Evolutionary conservation across 495 filamentous ascomycete genomes (phyloP).

Genomic region (Xylaria venustula): DNA sequence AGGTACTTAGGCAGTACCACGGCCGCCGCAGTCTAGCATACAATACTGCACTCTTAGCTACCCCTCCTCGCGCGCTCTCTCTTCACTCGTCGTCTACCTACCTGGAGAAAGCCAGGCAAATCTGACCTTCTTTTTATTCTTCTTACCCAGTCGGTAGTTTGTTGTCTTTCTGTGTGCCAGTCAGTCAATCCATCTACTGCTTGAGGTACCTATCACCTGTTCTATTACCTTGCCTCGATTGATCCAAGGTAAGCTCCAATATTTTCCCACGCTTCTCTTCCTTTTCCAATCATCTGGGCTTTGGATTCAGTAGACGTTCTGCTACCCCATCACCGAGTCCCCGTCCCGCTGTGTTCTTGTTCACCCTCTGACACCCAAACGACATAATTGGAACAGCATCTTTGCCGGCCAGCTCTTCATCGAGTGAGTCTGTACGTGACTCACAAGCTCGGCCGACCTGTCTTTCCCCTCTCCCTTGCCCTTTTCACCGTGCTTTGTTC

Average conservation of each 20-base stretch:
- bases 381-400: not conserved
- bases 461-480: not conserved
- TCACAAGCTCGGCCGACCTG: not conserved
- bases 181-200: not conserved
- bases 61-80: not conserved
- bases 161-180: not conserved
- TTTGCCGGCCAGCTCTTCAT: not conserved
- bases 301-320: not conserved
- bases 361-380: not conserved
- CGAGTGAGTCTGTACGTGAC: not conserved
- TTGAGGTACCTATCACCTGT: conserved; percentile 2
- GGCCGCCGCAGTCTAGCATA: no score
- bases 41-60: not conserved
- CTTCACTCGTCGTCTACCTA: not conserved
- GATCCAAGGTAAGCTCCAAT: conserved; percentile 7
- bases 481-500: not conserved
- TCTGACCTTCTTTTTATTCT: not conserved
- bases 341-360: not conserved
- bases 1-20: not conserved
- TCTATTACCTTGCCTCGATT: not conserved
- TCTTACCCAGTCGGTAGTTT: not conserved
- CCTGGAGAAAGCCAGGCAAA: not conserved
- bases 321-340: not conserved
- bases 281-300: not conserved
- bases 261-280: not conserved